Percentiles rank a stretch among this genome's conserved stretches.
phyloP scores from a whole-genome alignment of 192 early-diverging fungal species.

The Umbelopsis vinacea region DNA sequence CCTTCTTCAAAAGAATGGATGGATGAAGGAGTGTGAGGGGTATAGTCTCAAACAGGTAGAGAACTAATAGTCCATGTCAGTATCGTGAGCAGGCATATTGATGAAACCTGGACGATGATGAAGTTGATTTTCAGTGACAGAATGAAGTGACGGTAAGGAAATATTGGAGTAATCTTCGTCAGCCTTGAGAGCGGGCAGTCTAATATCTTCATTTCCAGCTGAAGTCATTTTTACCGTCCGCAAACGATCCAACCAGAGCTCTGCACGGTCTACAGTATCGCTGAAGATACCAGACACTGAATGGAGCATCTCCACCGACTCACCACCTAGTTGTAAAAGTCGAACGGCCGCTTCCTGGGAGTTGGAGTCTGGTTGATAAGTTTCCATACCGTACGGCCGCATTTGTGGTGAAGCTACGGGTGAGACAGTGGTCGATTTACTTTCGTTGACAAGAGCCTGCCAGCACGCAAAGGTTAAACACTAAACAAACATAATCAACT shows the following conservation, averaged over 20 bases:
- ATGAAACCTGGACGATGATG: slow-evolving; percentile 10
- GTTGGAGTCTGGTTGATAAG: slow-evolving; percentile 21
- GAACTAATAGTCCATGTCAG: slow-evolving; percentile 12
- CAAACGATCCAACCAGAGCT: slow-evolving; percentile 60
- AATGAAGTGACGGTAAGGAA: slow-evolving; percentile 12
- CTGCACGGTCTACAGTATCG: slow-evolving; percentile 71
- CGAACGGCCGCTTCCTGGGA: slow-evolving; percentile 62
- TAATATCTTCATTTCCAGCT: slow-evolving; percentile 22
- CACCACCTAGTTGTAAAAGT: slow-evolving; percentile 70
- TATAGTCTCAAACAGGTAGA: not conserved
- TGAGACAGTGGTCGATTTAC: slow-evolving; percentile 37
- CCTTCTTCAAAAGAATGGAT: no score
- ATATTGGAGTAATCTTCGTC: not conserved
- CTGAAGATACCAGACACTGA: slow-evolving; percentile 68
- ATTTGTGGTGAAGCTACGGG: slow-evolving; percentile 35
- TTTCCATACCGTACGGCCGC: slow-evolving; percentile 10
- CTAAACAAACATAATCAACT: not conserved
- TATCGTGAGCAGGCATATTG: slow-evolving; percentile 13
- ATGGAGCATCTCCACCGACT: slow-evolving; percentile 70
- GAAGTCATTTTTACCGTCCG: slow-evolving; percentile 29
- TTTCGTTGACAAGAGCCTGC: slow-evolving; percentile 43
- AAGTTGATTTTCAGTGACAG: slow-evolving; percentile 14
- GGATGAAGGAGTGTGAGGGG: not conserved
- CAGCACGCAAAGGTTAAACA: not conserved
- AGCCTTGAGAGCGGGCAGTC: not conserved